These are phyloP conservation scores for Cladophialophora bantiana DNA, from an alignment of 2,329 filamentous ascomycete genomes.

Conservation along the genomic window DNA sequence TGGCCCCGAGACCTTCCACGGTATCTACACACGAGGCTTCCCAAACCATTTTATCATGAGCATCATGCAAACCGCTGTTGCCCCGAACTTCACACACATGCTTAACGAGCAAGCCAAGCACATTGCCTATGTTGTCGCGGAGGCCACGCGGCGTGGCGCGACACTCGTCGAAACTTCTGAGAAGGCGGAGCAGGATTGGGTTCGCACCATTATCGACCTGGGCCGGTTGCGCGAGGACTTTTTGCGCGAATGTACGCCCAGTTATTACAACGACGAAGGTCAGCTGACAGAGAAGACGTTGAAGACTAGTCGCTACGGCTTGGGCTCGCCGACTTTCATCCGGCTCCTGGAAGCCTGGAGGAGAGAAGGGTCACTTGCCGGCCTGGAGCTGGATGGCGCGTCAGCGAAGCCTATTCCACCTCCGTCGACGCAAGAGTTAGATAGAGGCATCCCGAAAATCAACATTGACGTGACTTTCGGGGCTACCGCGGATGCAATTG, in stretches of 20 bases:
- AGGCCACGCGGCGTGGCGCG: conserved; percentile 16
- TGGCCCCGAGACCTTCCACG: conserved; percentile 27
- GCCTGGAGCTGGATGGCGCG: conserved; percentile 17
- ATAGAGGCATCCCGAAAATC: not conserved
- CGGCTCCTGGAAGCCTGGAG: conserved; percentile 27
- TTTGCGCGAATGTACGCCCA: conserved; percentile 30
- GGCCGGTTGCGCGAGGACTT: conserved; percentile 17
- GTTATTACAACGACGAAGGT: conserved; percentile 34
- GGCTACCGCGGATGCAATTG: not conserved
- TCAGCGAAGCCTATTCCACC: not conserved
- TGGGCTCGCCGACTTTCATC: conserved; percentile 19
- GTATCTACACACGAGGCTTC: conserved; percentile 23
- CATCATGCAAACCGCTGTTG: conserved; percentile 23
- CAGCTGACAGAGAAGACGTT: not conserved
- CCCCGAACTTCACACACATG: conserved; percentile 29
- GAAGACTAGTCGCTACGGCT: conserved; percentile 25
- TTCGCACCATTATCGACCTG: conserved; percentile 25
- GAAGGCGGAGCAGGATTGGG: conserved; percentile 31
- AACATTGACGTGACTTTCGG: not conserved
- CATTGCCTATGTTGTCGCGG: conserved; percentile 27
- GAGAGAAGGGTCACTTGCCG: conserved; percentile 21
- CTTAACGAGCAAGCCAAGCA: conserved; percentile 29
- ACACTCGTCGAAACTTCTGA: conserved; percentile 25
- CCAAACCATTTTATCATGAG: conserved; percentile 30
- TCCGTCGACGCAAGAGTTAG: not conserved